Evolutionary conservation across 1,284 basidiomycete species (phyloP).

Genomic region (Fomitiporia mediterranea): DNA sequence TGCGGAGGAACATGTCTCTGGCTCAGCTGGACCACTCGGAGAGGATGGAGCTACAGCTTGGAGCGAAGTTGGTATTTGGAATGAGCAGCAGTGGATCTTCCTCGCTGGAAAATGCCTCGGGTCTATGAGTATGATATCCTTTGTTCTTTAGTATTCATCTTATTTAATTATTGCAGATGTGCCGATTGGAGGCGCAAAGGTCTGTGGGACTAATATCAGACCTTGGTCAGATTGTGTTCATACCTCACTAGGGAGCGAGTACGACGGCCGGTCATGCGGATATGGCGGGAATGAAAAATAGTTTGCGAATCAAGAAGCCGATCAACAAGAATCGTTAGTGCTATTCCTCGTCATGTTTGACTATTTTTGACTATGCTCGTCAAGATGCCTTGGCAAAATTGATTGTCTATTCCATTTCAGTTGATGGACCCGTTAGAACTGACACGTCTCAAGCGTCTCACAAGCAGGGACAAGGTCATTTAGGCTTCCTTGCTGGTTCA

Average conservation of each 20-base stretch:
- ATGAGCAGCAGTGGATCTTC: slow-evolving; percentile 78
- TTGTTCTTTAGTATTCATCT: slow-evolving; percentile 73
- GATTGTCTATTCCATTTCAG: slow-evolving; percentile 87
- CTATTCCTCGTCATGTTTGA: slow-evolving; percentile 14
- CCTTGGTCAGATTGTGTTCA: background rate
- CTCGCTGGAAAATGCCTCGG: slow-evolving; percentile 85
- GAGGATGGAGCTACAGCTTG: slow-evolving; percentile 52
- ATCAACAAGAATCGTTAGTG: slow-evolving; percentile 64
- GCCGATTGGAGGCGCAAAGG: slow-evolving; percentile 53
- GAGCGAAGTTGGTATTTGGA: slow-evolving; percentile 88
- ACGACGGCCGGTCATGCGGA: slow-evolving; percentile 69
- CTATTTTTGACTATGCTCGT: slow-evolving; percentile 15
- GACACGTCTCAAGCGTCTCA: slow-evolving; percentile 33
- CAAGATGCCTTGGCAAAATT: slow-evolving; percentile 80
- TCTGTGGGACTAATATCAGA: slow-evolving; percentile 29
- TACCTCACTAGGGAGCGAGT: slow-evolving; percentile 46
- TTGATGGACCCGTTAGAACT: slow-evolving; percentile 66
- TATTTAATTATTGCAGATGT: slow-evolving; percentile 9
- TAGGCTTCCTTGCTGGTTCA: slow-evolving; percentile 78
- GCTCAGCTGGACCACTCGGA: slow-evolving; percentile 47
- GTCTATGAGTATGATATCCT: slow-evolving; percentile 69
- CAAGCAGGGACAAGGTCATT: slow-evolving; percentile 29
- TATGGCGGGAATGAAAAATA: slow-evolving; percentile 54
- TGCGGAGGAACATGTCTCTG: slow-evolving; percentile 73
- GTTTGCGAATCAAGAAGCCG: slow-evolving; percentile 74